Evolutionary conservation across 495 filamentous ascomycete species (phyloP).

Genomic region (Elasticomyces elasticus): DNA sequence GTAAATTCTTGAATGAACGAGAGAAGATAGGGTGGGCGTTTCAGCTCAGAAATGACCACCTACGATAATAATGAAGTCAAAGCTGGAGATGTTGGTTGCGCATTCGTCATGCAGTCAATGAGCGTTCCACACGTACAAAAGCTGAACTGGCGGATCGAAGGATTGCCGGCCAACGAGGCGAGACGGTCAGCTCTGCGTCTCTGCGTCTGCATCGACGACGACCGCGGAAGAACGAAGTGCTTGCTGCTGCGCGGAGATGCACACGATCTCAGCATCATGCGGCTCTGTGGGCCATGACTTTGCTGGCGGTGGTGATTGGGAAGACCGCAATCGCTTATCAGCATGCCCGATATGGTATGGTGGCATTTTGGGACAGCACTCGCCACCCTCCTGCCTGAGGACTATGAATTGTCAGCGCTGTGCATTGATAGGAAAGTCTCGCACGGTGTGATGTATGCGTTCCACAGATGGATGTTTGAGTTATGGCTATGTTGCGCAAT

Average conservation of each 20-base stretch:
- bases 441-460: neutral
- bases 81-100: too few species aligned
- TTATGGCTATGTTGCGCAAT: too few species aligned
- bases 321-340: conserved; percentile 2
- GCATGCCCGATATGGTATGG: neutral
- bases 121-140: too few species aligned
- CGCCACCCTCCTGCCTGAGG: neutral
- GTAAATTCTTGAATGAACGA: too few species aligned
- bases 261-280: neutral
- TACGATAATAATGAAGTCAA: too few species aligned
- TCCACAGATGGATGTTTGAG: too few species aligned
- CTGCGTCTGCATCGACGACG: neutral
- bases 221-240: neutral
- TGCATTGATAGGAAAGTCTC: neutral
- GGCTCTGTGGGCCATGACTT: neutral
- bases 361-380: neutral
- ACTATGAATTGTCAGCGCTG: too few species aligned
- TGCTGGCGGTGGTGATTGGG: conserved; percentile 3
- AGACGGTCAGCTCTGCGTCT: too few species aligned
- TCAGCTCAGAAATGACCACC: too few species aligned
- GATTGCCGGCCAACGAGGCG: neutral
- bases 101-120: too few species aligned
- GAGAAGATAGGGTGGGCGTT: too few species aligned
- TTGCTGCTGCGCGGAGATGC: neutral
- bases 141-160: too few species aligned